These are phyloP conservation scores for Saccharomyces hybrid DNA, from an alignment of 1,139 yeast species.

Conservation along the genomic window DNA sequence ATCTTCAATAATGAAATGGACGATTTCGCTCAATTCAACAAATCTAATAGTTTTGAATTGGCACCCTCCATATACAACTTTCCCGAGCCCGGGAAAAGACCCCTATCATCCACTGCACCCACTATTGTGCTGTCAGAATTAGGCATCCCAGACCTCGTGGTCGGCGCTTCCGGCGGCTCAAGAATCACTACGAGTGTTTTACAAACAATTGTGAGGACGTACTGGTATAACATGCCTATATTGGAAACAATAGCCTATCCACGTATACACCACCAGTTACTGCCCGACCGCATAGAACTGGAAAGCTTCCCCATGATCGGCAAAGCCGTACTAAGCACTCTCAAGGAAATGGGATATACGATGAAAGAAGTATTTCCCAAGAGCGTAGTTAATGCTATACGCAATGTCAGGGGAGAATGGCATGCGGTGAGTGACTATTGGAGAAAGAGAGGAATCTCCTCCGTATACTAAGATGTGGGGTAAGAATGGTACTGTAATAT, in stretches of 20 bases:
- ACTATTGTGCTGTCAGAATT: conserved; percentile 51
- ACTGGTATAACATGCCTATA: conserved; percentile 50
- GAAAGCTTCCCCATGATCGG: conserved; percentile 45
- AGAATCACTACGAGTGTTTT: conserved; percentile 78
- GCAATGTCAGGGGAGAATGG: conserved; percentile 36
- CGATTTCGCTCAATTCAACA: conserved; percentile 74
- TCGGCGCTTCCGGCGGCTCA: conserved; percentile 96
- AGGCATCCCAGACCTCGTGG: conserved; percentile 51
- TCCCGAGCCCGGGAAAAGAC: conserved; percentile 68
- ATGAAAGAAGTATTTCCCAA: conserved; percentile 33
- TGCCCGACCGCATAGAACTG: conserved; percentile 61
- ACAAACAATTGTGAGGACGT: conserved; percentile 65
- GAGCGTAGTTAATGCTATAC: conserved; percentile 46
- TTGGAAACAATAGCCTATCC: conserved; percentile 70
- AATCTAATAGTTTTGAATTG: conserved; percentile 68
- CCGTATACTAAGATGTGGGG: conserved; percentile 11
- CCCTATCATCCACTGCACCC: conserved; percentile 79
- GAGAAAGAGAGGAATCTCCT: conserved; percentile 43
- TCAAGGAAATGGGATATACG: conserved; percentile 39
- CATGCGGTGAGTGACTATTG: conserved; percentile 52
- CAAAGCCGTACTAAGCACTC: conserved; percentile 25
- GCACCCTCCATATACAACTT: conserved; percentile 76
- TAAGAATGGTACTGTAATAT: neutral
- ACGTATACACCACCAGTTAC: conserved; percentile 78
- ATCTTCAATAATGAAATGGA: conserved; percentile 90